Conservation (phyloP, 2,329 filamentous ascomycete genomes). For the Sporothrix pallida region DNA sequence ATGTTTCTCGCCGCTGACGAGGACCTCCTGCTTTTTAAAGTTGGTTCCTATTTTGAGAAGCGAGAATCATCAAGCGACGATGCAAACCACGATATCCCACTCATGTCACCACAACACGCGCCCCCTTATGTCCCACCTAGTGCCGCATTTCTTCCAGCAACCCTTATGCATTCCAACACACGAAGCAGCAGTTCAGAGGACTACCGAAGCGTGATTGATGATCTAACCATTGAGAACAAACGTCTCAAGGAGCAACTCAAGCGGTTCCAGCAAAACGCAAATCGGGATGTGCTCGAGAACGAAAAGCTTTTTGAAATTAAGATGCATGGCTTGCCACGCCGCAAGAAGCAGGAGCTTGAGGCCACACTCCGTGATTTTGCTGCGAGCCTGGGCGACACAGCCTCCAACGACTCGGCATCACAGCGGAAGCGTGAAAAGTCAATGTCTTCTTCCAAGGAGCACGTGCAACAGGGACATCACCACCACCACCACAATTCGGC, state of each 20-base stretch:
- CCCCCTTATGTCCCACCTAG: constrained; percentile 30
- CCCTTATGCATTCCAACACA: constrained; percentile 39
- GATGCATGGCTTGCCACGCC: constrained; percentile 72
- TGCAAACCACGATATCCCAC: constrained; percentile 39
- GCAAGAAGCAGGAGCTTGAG: constrained; percentile 79
- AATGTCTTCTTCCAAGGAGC: constrained; percentile 42
- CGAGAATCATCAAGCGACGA: constrained; percentile 58
- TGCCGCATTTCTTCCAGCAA: constrained; percentile 29
- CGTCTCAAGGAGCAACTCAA: constrained; percentile 74
- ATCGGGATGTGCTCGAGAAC: constrained; percentile 67
- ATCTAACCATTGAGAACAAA: constrained; percentile 83
- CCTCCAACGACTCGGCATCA: constrained; percentile 50
- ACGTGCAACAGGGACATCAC: constrained; percentile 41
- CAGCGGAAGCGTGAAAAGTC: constrained; percentile 53
- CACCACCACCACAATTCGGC: constrained; percentile 16
- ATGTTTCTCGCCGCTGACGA: constrained; percentile 5
- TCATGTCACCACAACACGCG: constrained; percentile 34
- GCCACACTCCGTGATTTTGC: constrained; percentile 74
- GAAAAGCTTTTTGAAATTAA: constrained; percentile 86
- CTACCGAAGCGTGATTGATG: constrained; percentile 83
- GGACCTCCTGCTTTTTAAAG: background rate
- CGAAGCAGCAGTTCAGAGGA: constrained; percentile 72
- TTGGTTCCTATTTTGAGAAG: constrained; percentile 56
- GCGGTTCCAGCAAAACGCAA: constrained; percentile 69
- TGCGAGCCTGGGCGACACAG: constrained; percentile 59